Percentiles rank a stretch among this genome's conserved stretches.
Evolutionary conservation across 176 grass and related monocot species (phyloP).

Genomic region (Carex pumila): DNA sequence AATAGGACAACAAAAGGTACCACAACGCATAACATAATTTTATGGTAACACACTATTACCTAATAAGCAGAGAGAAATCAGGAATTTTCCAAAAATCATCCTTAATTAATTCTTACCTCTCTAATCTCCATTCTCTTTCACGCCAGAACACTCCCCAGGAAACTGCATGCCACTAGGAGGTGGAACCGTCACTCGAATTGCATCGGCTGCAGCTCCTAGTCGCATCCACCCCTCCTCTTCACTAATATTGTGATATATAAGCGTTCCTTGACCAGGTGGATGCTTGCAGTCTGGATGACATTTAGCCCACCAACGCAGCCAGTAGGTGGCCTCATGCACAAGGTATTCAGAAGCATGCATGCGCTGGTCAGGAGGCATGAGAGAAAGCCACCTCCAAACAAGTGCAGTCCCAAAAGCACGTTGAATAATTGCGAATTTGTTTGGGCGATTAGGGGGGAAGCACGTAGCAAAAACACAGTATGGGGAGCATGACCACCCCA

Average conservation of each 20-base stretch:
- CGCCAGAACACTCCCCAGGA: neutral
- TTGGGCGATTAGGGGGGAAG: neutral
- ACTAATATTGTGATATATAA: neutral
- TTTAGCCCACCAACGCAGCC: neutral
- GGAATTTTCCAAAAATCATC: neutral
- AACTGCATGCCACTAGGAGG: neutral
- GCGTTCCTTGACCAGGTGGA: neutral
- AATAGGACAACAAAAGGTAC: neutral
- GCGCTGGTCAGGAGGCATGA: neutral
- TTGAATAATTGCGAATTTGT: slow-evolving; percentile 18
- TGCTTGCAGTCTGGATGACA: neutral
- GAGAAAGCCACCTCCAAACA: slow-evolving; percentile 10
- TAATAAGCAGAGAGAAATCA: neutral
- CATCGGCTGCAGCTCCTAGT: neutral
- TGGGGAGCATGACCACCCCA: neutral
- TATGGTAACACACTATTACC: neutral
- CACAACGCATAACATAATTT: neutral
- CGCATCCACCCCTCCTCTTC: neutral
- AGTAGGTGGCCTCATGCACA: neutral
- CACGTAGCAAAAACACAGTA: slow-evolving; percentile 12
- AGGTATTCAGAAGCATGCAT: slow-evolving; percentile 5
- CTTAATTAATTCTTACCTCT: neutral
- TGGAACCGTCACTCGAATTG: neutral
- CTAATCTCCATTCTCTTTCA: neutral
- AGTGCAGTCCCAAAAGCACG: neutral